Evolutionary conservation across 352 stramenopile species (phyloP).

Genomic region (Peronospora tabacina): DNA sequence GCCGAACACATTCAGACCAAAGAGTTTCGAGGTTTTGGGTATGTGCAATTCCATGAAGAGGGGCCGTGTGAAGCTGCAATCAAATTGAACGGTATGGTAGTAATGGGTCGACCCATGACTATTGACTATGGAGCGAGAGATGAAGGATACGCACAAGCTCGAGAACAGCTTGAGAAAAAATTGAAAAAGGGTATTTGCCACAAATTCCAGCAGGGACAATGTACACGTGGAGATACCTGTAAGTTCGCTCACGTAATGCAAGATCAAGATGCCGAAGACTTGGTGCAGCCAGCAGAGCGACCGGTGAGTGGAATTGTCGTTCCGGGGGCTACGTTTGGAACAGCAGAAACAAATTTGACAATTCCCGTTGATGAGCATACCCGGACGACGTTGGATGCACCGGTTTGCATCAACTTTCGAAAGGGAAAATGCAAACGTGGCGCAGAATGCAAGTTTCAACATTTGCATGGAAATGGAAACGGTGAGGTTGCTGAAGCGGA

Average conservation of each 20-base stretch:
- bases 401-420: conserved; percentile 66
- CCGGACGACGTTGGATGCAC: conserved; percentile 37
- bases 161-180: conserved; percentile 68
- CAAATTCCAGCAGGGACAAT: conserved; percentile 60
- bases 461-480: conserved; percentile 26
- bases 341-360: conserved; percentile 1
- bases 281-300: conserved; percentile 33
- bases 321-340: conserved; percentile 22
- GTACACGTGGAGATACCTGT: conserved; percentile 49
- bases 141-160: conserved; percentile 53
- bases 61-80: conserved; percentile 83
- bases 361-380: conserved; percentile 7
- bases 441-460: conserved; percentile 46
- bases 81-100: conserved; percentile 62
- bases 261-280: conserved; percentile 46
- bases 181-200: conserved; percentile 71
- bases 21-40: conserved; percentile 79
- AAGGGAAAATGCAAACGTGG: conserved; percentile 71
- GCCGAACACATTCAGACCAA: conserved; percentile 81
- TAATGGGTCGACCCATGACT: conserved; percentile 80
- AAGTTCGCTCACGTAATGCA: conserved; percentile 70
- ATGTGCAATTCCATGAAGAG: conserved; percentile 92
- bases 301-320: conserved; percentile 20
- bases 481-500: neutral
- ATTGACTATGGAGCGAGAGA: conserved; percentile 72